phyloP scores from a whole-genome alignment of 306 rosid genomes.

The Hippophae tibetana region DNA sequence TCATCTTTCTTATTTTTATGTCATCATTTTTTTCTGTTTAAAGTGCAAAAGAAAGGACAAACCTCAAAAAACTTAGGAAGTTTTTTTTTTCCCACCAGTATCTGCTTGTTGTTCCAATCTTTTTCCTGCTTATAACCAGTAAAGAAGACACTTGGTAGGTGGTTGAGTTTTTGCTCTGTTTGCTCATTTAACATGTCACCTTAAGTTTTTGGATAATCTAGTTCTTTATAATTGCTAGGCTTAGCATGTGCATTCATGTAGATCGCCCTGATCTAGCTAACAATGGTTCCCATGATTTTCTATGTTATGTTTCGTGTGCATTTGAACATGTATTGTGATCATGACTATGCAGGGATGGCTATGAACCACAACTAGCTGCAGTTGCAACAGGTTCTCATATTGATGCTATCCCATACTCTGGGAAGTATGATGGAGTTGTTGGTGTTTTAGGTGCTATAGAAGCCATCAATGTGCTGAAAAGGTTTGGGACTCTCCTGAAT shows the following conservation, averaged over 20 bases:
- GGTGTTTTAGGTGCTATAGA: constrained; percentile 98
- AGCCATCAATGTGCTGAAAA: constrained; percentile 74
- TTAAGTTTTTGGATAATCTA: no score
- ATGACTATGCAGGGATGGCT: constrained; percentile 59
- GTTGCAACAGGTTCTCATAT: constrained; percentile 92
- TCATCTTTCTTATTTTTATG: no score
- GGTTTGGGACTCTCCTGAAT: constrained; percentile 36
- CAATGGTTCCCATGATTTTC: not conserved
- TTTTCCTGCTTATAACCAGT: not conserved
- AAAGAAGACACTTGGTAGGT: not conserved
- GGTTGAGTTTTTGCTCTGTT: not conserved
- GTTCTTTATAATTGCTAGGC: no score
- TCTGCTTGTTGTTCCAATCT: not conserved
- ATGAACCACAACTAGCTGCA: constrained; percentile 63
- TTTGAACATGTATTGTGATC: constrained; percentile 7
- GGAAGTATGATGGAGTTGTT: constrained; percentile 93
- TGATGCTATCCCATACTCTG: constrained; percentile 95
- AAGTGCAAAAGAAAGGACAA: no score
- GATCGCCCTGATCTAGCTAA: not conserved
- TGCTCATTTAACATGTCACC: not conserved
- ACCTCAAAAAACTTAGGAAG: not conserved
- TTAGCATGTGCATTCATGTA: no score
- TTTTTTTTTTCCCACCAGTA: not conserved
- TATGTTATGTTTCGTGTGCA: not conserved
- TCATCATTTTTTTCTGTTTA: no score